Conservation (phyloP, 2,329 filamentous ascomycete genomes). For the Trichoderma simmonsii region DNA sequence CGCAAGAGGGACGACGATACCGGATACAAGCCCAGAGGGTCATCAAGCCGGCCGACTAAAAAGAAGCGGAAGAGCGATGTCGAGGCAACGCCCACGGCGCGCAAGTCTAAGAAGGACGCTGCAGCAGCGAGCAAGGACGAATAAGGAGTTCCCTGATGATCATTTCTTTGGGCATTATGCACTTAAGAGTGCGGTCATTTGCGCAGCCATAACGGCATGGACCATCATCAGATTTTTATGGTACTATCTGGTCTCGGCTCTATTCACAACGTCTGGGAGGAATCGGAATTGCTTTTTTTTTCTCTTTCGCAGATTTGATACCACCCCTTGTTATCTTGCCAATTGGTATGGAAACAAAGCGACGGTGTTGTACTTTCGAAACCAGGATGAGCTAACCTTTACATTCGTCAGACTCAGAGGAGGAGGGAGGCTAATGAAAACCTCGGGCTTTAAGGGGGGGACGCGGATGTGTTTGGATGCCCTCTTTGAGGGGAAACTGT, state of each 20-base stretch:
- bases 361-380: neutral
- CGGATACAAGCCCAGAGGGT: constrained; percentile 58
- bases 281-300: neutral
- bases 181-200: neutral
- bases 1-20: constrained; percentile 59
- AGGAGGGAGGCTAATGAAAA: neutral
- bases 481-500: neutral
- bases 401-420: neutral
- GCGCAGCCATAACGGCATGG: neutral
- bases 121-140: constrained; percentile 28
- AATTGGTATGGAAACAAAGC: neutral
- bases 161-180: neutral
- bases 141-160: constrained; percentile 20
- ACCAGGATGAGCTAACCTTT: neutral
- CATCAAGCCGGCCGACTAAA: constrained; percentile 51
- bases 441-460: neutral
- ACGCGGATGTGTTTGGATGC: neutral
- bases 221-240: neutral
- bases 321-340: neutral
- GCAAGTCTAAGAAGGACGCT: constrained; percentile 37
- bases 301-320: neutral
- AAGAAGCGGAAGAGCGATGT: constrained; percentile 58
- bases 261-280: neutral
- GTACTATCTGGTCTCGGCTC: neutral
- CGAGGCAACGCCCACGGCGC: constrained; percentile 35